These are phyloP conservation scores for Tolypocladium capitatum DNA, from an alignment of 2,329 filamentous ascomycete genomes.

Conservation along the genomic window DNA sequence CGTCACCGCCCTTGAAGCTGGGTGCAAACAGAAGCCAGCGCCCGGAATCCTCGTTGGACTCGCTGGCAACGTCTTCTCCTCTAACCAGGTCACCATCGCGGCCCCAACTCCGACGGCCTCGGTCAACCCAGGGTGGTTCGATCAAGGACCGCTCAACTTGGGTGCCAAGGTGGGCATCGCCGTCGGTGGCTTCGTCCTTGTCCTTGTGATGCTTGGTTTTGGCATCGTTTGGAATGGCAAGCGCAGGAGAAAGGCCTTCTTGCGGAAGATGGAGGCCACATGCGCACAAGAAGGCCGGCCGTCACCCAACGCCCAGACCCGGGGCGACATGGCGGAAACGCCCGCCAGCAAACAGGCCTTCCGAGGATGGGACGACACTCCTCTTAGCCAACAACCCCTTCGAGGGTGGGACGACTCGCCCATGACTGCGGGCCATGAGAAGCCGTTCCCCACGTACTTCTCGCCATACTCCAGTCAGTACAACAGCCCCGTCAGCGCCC, in stretches of 20 bases:
- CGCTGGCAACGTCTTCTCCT: constrained; percentile 39
- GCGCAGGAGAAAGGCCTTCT: constrained; percentile 37
- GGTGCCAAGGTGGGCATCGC: constrained; percentile 46
- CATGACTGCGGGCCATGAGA: constrained; percentile 27
- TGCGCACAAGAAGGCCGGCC: constrained; percentile 28
- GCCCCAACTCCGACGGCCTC: constrained; percentile 28
- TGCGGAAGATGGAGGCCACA: constrained; percentile 33
- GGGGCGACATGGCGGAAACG: constrained; percentile 18
- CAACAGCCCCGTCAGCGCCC: constrained; percentile 40
- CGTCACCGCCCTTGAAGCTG: constrained; percentile 38
- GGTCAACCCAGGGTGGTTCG: constrained; percentile 25
- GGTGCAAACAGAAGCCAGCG: constrained; percentile 38
- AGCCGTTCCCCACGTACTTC: constrained; percentile 33
- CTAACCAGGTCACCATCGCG: constrained; percentile 33
- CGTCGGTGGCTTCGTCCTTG: constrained; percentile 32
- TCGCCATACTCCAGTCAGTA: constrained; percentile 48
- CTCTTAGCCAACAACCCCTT: constrained; percentile 39
- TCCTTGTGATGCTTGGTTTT: constrained; percentile 36
- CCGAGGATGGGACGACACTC: constrained; percentile 40
- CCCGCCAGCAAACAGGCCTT: constrained; percentile 41
- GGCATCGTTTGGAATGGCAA: constrained; percentile 43
- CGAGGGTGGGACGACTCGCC: constrained; percentile 41
- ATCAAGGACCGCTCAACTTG: constrained; percentile 32
- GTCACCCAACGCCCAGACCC: constrained; percentile 12
- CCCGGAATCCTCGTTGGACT: constrained; percentile 34